Evolutionary conservation across 768 basidiomycete genomes (phyloP), one percentile per base, ranked within the genome.

Genomic region (Hirschioporus abietinus): DNA sequence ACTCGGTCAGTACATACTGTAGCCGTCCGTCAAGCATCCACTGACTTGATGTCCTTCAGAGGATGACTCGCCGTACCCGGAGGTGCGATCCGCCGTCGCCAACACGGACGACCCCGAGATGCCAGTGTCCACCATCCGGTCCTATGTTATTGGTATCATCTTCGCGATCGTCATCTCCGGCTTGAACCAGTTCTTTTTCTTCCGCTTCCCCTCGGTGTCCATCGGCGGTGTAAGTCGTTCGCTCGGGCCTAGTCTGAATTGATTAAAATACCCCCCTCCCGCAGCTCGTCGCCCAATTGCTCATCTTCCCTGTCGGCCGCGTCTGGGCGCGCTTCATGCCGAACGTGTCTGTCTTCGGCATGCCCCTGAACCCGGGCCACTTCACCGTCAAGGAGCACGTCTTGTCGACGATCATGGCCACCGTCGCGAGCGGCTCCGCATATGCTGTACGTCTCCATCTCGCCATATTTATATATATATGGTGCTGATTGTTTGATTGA

Each of bases 301-400:
- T 92, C 24, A 86, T 89, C 0, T 90, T 86, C 74, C 91, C 91
- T 1, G 72, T 91, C 30, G 91, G 91, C 52, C 79, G 82, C 57
- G 75, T 82, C 0, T 86, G 84, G 76, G 86, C 86, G 0, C 76
- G 80, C 8, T 77, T 78, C 66, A 63, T 89, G 27, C 89, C 89
- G 17, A 80, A 81, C 66, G 79, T 80, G 72, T 82, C 75, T 57
- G 80, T 90, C 66, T 84, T 88, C 58, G 88, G 88, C 10, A 68
- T 88, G 62, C 77, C 83, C 5, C 71, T 92, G 58, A 92, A 92
- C 73, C 90, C 91, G 0, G 91, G 91, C 27, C 88, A 85, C 1
- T 92, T 92, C 76, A 83, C 83, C 1, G 85, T 91, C 74, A 92
- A 92, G 73, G 90, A 92, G 71, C 89, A 91, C 73, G 91, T 88